These are phyloP conservation scores for Gymnopus androsaceus DNA, from an alignment of 1,284 basidiomycete species.

Conservation along the genomic window DNA sequence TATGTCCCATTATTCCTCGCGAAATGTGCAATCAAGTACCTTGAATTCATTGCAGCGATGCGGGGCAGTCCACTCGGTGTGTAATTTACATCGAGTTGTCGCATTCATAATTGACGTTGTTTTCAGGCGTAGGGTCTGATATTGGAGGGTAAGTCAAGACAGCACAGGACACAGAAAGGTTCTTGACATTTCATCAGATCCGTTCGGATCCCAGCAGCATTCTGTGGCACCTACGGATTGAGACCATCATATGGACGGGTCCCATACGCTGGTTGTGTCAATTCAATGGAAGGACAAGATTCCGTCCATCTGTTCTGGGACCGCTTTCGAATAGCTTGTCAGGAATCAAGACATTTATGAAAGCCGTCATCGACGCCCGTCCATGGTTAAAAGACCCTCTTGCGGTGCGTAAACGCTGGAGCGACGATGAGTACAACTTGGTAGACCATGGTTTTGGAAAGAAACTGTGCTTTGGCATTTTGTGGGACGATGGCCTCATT, in stretches of 20 bases:
- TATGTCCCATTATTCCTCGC: constrained; percentile 6
- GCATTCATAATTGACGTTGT: not conserved
- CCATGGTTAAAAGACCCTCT: constrained; percentile 74
- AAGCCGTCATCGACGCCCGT: constrained; percentile 57
- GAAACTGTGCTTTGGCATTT: constrained; percentile 53
- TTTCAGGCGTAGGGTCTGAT: constrained; percentile 65
- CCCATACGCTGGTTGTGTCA: constrained; percentile 66
- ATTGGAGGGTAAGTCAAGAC: constrained; percentile 55
- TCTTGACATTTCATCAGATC: constrained; percentile 40
- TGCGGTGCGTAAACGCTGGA: constrained; percentile 66
- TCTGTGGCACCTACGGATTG: constrained; percentile 70
- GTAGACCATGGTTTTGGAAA: constrained; percentile 47
- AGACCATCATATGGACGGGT: constrained; percentile 73
- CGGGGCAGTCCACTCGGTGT: constrained; percentile 63
- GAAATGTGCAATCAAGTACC: not conserved
- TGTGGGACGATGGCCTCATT: constrained; percentile 60
- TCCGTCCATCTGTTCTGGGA: constrained; percentile 75
- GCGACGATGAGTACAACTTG: constrained; percentile 57
- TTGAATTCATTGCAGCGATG: constrained; percentile 46
- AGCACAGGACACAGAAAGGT: constrained; percentile 5
- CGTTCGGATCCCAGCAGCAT: constrained; percentile 67
- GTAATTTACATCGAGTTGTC: not conserved
- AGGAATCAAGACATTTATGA: constrained; percentile 67
- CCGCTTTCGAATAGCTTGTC: constrained; percentile 66
- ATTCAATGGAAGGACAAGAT: constrained; percentile 70